Base-by-base conservation (phyloP, 164 flowering plant genomes). In the Brasenia schreberi region DNA sequence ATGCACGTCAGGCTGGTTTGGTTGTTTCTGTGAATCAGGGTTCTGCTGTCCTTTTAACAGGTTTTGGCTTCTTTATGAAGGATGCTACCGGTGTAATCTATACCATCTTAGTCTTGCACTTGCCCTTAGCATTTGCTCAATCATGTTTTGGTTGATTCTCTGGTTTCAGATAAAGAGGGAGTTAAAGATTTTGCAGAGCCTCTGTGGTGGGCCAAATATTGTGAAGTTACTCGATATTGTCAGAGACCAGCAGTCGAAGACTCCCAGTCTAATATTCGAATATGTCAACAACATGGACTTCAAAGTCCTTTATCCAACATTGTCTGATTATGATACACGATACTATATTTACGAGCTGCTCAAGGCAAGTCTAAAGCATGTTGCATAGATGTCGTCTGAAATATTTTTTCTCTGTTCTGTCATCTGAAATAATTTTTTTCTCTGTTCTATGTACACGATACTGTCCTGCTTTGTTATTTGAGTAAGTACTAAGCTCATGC, bases 161-260 rank as follows among this genome's bases (percentile, higher is more conserved):
- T 49, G 56, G 56, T 9, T 83, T 78, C 90, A 94, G 99, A 94
- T 94, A 68, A 94, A 87, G 82, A 87, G 99, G 82, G 99, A 94
- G 78, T 89, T 91, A 42, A 94, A 94, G 70, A 91, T 94, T 67
- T 67, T 94, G 68, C 99, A 94, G 80, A 91, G 91, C 76, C 92
- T 94, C 14, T 91, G 96, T 70, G 99, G 99, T 33, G 97, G 98
- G 23, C 97, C 97, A 52, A 94, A 94, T 75, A 84, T 94, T 79
- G 89, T 94, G 80, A 94, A 94, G 79, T 76, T 94, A 83, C 87
- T 90, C 64, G 98, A 93, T 76, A 90, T 93, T 71, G 98, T 90
- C 67, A 86, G 97, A 75, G 98, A 94, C 77, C 98, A 94, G 84
- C 97, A 94, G 64, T 94, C 98, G 33, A 91, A 94, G 82, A 91